These are phyloP conservation scores for Neonectria faginata DNA, from an alignment of 2,329 filamentous ascomycete genomes.

Conservation along the genomic window DNA sequence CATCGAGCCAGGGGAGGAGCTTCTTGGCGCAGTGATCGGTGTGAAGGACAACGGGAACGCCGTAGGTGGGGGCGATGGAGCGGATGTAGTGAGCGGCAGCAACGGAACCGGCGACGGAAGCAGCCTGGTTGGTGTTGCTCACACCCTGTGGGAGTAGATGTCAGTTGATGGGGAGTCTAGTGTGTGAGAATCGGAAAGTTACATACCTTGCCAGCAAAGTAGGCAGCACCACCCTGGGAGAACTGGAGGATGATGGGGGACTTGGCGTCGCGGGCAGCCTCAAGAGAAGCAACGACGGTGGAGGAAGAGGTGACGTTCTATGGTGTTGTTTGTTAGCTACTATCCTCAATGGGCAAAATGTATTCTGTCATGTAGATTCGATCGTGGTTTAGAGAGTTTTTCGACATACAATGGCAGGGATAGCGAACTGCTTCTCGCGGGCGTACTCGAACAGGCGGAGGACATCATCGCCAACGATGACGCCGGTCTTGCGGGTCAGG, in stretches of 20 bases:
- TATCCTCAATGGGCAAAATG: background rate
- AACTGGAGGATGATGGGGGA: slow-evolving; percentile 93
- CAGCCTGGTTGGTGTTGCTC: slow-evolving; percentile 82
- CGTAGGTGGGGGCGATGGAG: slow-evolving; percentile 86
- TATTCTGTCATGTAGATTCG: background rate
- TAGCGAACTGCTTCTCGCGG: slow-evolving; percentile 87
- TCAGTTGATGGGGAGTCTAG: slow-evolving; percentile 7
- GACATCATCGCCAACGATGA: slow-evolving; percentile 67
- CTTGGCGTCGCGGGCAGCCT: slow-evolving; percentile 93
- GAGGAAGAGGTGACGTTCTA: slow-evolving; percentile 93
- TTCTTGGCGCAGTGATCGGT: slow-evolving; percentile 99
- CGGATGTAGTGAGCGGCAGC: slow-evolving; percentile 96
- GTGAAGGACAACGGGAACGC: slow-evolving; percentile 91
- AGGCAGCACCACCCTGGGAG: slow-evolving; percentile 93
- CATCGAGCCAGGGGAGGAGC: slow-evolving; percentile 97
- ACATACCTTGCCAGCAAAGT: slow-evolving; percentile 85
- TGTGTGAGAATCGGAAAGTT: background rate
- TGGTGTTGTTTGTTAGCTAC: slow-evolving; percentile 13
- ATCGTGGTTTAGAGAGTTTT: background rate
- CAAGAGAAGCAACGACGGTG: slow-evolving; percentile 80
- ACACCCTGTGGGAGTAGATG: slow-evolving; percentile 68
- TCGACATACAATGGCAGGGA: slow-evolving; percentile 75
- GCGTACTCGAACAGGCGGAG: slow-evolving; percentile 86
- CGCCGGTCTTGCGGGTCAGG: slow-evolving; percentile 64
- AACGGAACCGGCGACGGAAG: slow-evolving; percentile 87